Evolutionary conservation across 345 rosid species (phyloP).

Genomic region (Melastoma malabathricum): DNA sequence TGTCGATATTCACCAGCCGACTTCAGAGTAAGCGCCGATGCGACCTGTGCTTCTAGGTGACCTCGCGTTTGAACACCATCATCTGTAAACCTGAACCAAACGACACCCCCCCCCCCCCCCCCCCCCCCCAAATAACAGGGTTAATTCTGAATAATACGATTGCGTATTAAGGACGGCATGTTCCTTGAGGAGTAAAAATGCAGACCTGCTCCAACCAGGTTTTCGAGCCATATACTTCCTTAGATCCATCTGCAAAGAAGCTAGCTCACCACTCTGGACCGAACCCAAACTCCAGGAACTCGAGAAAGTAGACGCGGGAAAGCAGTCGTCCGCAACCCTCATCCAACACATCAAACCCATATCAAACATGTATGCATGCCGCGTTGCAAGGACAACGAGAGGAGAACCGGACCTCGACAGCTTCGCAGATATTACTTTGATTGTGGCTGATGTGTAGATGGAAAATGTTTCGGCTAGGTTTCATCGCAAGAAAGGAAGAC

Average conservation of each 20-base stretch:
- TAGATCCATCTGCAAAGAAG: conserved; percentile 85
- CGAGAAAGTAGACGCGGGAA: conserved; percentile 91
- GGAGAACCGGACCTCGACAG: conserved; percentile 92
- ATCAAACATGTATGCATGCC: conserved; percentile 91
- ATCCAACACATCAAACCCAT: conserved; percentile 89
- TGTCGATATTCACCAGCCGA: conserved; percentile 87
- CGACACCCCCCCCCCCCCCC: background rate
- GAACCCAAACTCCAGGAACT: conserved; percentile 92
- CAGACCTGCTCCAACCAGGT: conserved; percentile 96
- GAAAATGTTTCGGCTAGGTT: background rate
- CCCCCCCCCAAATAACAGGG: conserved; percentile 1
- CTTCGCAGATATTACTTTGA: conserved; percentile 86
- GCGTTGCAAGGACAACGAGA: conserved; percentile 83
- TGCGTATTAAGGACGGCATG: no score
- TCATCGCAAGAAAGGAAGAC: conserved; percentile 4
- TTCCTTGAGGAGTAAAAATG: conserved; percentile 1
- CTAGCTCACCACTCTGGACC: conserved; percentile 80
- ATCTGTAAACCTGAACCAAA: conserved; percentile 63
- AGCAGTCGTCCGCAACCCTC: conserved; percentile 96
- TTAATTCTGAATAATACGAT: conserved; percentile 1
- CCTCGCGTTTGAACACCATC: conserved; percentile 96
- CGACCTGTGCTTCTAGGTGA: conserved; percentile 92
- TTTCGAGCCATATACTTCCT: conserved; percentile 91
- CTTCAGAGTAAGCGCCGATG: conserved; percentile 71
- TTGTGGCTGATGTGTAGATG: conserved; percentile 36